Percentiles rank a stretch among this genome's conserved stretches.
phyloP scores from a whole-genome alignment of 2,329 filamentous ascomycete species.

The Colletotrichum sansevieriae region DNA sequence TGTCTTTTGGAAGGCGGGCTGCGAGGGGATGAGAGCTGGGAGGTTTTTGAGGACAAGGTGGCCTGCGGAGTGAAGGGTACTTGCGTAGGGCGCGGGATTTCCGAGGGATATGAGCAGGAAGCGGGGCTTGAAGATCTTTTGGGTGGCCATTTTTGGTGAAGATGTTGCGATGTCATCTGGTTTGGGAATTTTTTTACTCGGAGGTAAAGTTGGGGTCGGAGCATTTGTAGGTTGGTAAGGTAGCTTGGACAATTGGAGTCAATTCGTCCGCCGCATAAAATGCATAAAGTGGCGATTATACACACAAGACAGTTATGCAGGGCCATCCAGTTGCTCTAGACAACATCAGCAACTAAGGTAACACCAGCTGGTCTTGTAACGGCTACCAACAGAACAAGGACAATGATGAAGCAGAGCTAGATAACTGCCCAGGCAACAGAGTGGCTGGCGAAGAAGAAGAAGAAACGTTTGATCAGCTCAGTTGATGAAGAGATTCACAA shows the following conservation, averaged over 20 bases:
- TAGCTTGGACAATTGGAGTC: background rate
- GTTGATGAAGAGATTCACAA: too few species aligned
- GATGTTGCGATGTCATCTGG: too few species aligned
- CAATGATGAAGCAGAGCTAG: background rate
- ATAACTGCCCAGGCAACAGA: slow-evolving; percentile 5
- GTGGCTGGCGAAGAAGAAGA: background rate
- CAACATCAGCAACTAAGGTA: background rate
- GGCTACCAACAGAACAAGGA: background rate
- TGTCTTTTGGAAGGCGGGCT: slow-evolving; percentile 61
- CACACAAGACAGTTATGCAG: background rate
- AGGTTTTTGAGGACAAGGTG: slow-evolving; percentile 80
- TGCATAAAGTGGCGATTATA: background rate
- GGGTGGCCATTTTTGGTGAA: slow-evolving; percentile 41
- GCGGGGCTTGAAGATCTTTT: slow-evolving; percentile 50
- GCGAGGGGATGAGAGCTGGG: slow-evolving; percentile 59
- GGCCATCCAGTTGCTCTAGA: background rate
- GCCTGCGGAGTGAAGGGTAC: slow-evolving; percentile 88
- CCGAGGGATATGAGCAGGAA: slow-evolving; percentile 90
- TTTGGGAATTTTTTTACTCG: background rate
- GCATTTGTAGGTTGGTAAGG: background rate
- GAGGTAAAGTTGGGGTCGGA: background rate
- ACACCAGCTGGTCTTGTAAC: background rate
- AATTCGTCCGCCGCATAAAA: background rate
- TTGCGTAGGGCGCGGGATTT: slow-evolving; percentile 81
- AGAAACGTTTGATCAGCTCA: too few species aligned